Evolutionary conservation across 2,329 filamentous ascomycete genomes (phyloP), one percentile per base, ranked within the genome.

Genomic region (Alternaria sp.): DNA sequence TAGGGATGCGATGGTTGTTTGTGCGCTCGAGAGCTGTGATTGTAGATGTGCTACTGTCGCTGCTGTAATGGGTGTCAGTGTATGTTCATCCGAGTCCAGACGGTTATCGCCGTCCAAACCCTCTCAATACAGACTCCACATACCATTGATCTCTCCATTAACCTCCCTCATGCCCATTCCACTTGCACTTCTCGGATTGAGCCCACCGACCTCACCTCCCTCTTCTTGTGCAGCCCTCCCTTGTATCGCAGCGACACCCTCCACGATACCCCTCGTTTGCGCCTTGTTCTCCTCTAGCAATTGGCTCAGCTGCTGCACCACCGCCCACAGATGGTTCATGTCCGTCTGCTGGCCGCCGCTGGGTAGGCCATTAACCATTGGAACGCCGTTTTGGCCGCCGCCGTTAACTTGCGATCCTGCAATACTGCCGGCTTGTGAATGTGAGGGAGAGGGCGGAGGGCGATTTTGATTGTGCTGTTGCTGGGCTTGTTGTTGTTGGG

Each of bases 261-360:
- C 80, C 46, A 81, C 72, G 25, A 82, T 79, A 3, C 75, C 74
- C 63, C 69, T 67, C 21, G 78, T 80, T 59, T 81, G 78, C 37
- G 74, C 75, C 45, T 79, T 73, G 63, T 81, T 81, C 60, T 81
- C 79, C 58, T 80, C 78, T 33, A 81, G 70, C 55, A 80, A 62
- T 63, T 79, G 75, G 58, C 75, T 78, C 56, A 82, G 69, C 70
- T 81, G 77, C 71, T 81, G 78, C 41, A 82, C 78, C 33, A 81
- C 75, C 30, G 72, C 72, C 80, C 79, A 81, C 23, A 82, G 72
- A 62, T 81, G 75, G 61, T 81, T 82, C 79, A 82, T 80, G 58
- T 82, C 80, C 14, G 78, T 81, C 68, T 82, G 80, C 55, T 81
- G 80, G 47, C 80, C 80, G 7, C 79, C 78, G 26, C 72, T 75